phyloP scores from a whole-genome alignment of 441 rosid genomes.

The Croton setiger region DNA sequence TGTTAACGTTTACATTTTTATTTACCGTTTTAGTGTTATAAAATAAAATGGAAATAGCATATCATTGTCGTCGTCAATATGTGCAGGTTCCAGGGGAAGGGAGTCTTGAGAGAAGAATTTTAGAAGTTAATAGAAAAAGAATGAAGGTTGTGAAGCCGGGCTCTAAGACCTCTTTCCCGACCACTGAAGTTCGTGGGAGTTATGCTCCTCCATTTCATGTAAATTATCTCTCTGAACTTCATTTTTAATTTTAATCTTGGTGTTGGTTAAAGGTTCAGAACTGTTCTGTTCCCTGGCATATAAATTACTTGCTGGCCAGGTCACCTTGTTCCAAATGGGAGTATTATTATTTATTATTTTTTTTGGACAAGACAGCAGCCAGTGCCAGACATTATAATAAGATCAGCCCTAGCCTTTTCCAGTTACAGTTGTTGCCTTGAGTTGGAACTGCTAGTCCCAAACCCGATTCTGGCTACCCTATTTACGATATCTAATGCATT shows the following conservation, averaged over 20 bases:
- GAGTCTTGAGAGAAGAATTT: slow-evolving; percentile 83
- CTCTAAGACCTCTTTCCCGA: slow-evolving; percentile 82
- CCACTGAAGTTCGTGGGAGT: slow-evolving; percentile 91
- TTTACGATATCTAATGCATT: background rate
- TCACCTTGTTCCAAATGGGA: no score
- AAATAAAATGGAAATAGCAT: slow-evolving; percentile 1
- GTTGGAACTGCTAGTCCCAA: no score
- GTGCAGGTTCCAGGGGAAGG: slow-evolving; percentile 74
- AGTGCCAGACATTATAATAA: no score
- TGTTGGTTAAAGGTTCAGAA: no score
- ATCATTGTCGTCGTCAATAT: slow-evolving; percentile 14
- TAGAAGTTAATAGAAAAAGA: slow-evolving; percentile 86
- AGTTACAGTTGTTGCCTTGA: no score
- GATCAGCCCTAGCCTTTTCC: no score
- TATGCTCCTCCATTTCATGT: slow-evolving; percentile 96
- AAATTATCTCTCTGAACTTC: slow-evolving; percentile 30
- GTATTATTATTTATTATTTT: no score
- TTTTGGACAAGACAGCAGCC: no score
- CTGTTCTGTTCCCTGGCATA: no score
- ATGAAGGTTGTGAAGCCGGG: slow-evolving; percentile 93
- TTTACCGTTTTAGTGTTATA: slow-evolving; percentile 4
- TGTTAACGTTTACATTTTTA: slow-evolving; percentile 8
- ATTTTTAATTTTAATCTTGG: no score
- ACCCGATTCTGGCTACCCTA: no score
- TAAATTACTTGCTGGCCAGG: no score